Base-by-base conservation (phyloP, 2,329 filamentous ascomycete genomes). In the Phyllosticta citribraziliensis region DNA sequence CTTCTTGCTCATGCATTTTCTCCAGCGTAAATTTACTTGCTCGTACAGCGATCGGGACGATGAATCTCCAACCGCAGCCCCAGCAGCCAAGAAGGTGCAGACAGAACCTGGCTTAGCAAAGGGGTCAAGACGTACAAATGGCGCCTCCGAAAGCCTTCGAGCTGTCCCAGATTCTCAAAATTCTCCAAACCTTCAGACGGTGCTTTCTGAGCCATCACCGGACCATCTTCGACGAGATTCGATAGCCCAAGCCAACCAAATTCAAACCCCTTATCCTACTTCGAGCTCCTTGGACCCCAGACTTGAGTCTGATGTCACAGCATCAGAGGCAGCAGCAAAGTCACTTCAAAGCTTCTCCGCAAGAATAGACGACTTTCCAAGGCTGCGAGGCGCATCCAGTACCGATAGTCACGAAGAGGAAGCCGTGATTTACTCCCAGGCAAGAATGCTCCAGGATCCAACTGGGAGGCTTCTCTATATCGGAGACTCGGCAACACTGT, bases 401-500 rank as follows among this genome's bases (percentile, higher is more conserved):
- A 70, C 69, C 22, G 80, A 76, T 63, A 78, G 75, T 2, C 72
- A 75, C 40, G 81, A 82, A 50, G 82, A 85, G 63, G 83, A 85
- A 66, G 78, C 81, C 3, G 78, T 81, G 25, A 75, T 84, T 25
- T 79, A 80, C 64, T 78, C 79, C 10, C 77, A 82, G 63, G 78
- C 79, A 30, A 76, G 82, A 64, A 84, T 87, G 81, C 72, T 87
- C 50, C 78, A 83, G 65, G 84, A 87, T 67, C 78, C 78, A 11
- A 82, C 79, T 0, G 82, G 83, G 10, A 76, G 82, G 65, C 72
- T 85, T 35, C 73, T 84, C 24, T 86, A 85, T 64, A 76, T 86
- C 63, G 84, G 84, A n/a, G 82, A 86, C 64, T 83, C 84, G 1
- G 83, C 83, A 0, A 82, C 82, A 0, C 73, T 86, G 5, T 84